A percentile compares a stretch with the other conserved stretches of the same genome.
Evolutionary conservation across 768 basidiomycete genomes (phyloP).

Genomic region (Holtermannia corniformis): DNA sequence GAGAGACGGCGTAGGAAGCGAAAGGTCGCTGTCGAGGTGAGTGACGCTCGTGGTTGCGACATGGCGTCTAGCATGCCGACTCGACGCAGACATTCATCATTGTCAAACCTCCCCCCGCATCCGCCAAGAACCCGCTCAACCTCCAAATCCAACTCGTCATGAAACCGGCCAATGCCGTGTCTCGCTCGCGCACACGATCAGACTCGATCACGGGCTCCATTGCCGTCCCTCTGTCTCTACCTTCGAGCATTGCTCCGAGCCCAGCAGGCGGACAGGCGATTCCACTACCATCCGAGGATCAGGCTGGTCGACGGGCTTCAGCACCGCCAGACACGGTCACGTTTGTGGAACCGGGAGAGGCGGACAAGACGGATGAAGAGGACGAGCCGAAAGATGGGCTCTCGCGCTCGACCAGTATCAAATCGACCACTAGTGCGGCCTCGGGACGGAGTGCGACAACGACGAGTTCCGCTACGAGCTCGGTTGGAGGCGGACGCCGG

Average conservation of each 20-base stretch:
- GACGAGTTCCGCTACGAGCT: slow-evolving; percentile 11
- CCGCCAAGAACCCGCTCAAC: slow-evolving; percentile 76
- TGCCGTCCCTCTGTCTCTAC: not conserved
- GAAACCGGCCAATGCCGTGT: slow-evolving; percentile 7
- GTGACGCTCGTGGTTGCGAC: not conserved
- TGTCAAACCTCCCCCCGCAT: slow-evolving; percentile 78
- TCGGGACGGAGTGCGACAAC: slow-evolving; percentile 9
- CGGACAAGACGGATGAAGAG: not conserved
- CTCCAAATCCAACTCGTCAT: slow-evolving; percentile 79
- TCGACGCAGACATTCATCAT: slow-evolving; percentile 81
- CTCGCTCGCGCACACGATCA: not conserved
- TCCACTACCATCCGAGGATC: not conserved
- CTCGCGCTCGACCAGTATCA: slow-evolving; percentile 8
- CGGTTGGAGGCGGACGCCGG: slow-evolving; percentile 16
- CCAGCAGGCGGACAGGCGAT: not conserved
- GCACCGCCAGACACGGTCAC: not conserved
- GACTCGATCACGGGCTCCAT: not conserved
- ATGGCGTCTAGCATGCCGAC: not conserved
- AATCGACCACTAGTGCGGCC: not conserved
- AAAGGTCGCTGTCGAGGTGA: slow-evolving; percentile 15
- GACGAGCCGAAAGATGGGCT: not conserved
- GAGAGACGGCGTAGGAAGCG: slow-evolving; percentile 1
- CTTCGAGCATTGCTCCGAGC: not conserved
- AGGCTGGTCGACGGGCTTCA: not conserved
- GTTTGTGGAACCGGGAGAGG: not conserved